Conservation (phyloP, 257 asterid species). For the Galeopsis tetrahit region DNA sequence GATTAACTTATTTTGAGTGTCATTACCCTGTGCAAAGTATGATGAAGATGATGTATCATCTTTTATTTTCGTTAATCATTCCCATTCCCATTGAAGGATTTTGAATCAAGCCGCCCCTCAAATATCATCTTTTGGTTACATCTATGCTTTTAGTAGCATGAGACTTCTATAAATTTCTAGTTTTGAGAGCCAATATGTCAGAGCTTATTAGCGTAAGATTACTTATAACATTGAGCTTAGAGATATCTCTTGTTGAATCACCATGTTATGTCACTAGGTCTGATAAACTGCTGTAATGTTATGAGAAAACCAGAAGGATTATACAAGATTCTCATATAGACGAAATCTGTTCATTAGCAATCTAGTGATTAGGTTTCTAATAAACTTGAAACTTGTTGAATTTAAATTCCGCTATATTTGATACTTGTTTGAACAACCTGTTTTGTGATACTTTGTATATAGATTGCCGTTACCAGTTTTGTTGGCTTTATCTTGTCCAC, state of each 20-base stretch:
- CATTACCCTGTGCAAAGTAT: too few species aligned
- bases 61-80: too few species aligned
- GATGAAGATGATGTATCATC: too few species aligned
- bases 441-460: background rate
- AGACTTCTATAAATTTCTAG: background rate
- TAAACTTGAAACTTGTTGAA: background rate
- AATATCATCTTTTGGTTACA: background rate
- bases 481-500: background rate
- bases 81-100: too few species aligned
- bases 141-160: slow-evolving; percentile 4
- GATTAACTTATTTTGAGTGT: too few species aligned
- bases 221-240: slow-evolving; percentile 4
- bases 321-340: background rate
- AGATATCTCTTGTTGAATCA: background rate
- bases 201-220: background rate
- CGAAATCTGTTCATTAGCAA: background rate
- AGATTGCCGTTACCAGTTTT: background rate
- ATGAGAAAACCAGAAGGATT: background rate
- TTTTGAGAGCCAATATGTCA: background rate
- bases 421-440: background rate
- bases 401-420: background rate
- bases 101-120: too few species aligned
- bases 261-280: background rate
- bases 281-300: background rate
- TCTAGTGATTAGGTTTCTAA: background rate